Base-by-base conservation (phyloP, 2,329 filamentous ascomycete species). In the Botrytis elliptica region DNA sequence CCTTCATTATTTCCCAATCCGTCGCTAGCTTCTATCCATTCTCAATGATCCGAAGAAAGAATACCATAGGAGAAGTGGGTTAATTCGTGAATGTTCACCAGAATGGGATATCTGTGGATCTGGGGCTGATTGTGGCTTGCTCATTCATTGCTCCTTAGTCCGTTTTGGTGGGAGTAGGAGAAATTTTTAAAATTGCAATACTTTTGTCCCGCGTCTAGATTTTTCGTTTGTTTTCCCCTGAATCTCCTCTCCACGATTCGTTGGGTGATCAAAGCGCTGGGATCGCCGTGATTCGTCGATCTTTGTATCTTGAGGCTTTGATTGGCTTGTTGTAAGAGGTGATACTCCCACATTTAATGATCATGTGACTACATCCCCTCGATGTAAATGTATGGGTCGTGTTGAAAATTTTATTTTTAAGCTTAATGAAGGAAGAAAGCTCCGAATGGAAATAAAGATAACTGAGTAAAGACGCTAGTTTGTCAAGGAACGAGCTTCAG, bases 41-140 rank as follows among this genome's bases (percentile, higher is more conserved):
- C 2, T 22, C 22, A 49, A 46, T 49, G 22, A n/a, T 49, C 44
- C 25, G 29, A 65, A 66, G 33, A 14, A 25, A 33, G 20, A 29
- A 66, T 33, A 36, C 29, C 33, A 66, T 66, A 16, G 20, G 42
- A 49, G 29, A 49, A 65, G 63, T 65, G 42, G 63, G 46, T 46
- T 25, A 20, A 65, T 29, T 46, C 42, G 42, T 36, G 40, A 65
- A 46, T 46, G 5, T 46, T 46, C 20, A 36, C 42, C 29, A 8
- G 42, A 42, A 63, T n/a, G 25, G 38, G 38, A 52, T 52, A 52
- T 52, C 49, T 52, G 49, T 52, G 49, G 49, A 64, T 25, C 36
- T 66, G 63, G 29, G 63, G 63, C 63, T 66, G 63, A 66, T 20
- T 66, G 29, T 66, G 63, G 29, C 42, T 66, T 66, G 52, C 52